phyloP scores from a whole-genome alignment of 2,329 filamentous ascomycete genomes.

The Magnaporthales sp. region DNA sequence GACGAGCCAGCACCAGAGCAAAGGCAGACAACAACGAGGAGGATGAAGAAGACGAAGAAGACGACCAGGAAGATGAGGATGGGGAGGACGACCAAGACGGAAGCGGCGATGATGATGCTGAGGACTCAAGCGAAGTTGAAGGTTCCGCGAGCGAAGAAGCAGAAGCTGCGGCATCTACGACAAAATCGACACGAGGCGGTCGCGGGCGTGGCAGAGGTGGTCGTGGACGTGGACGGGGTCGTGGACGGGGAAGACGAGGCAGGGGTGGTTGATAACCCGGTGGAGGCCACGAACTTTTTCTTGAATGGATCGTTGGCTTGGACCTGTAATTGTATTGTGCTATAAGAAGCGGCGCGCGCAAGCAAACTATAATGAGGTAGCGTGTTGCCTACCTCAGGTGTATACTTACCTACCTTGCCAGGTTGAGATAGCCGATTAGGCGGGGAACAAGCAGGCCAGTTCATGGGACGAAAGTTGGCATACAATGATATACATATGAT shows the following conservation, averaged over 20 bases:
- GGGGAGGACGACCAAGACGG: not conserved
- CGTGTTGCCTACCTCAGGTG: not conserved
- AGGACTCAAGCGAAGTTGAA: slow-evolving; percentile 7
- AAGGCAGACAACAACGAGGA: slow-evolving; percentile 4
- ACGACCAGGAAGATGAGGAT: slow-evolving; percentile 2
- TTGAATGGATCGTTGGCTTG: not conserved
- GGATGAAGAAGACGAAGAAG: not conserved
- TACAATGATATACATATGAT: not conserved
- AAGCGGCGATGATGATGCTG: slow-evolving; percentile 5
- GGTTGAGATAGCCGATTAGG: not conserved
- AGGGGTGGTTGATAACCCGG: not conserved
- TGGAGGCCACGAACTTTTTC: not conserved
- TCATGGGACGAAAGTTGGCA: not conserved
- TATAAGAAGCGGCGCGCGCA: not conserved
- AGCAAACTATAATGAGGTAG: not conserved
- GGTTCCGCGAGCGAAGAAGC: slow-evolving; percentile 9
- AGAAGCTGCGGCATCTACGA: not conserved
- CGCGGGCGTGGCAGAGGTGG: slow-evolving; percentile 7
- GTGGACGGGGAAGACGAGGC: slow-evolving; percentile 10
- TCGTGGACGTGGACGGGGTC: slow-evolving; percentile 7
- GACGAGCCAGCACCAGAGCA: slow-evolving; percentile 5
- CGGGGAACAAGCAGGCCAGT: not conserved
- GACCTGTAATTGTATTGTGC: not conserved
- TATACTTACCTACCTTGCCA: not conserved
- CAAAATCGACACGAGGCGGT: slow-evolving; percentile 5